A percentile compares a stretch with the other conserved stretches of the same genome.
These are phyloP conservation scores for Volutella citrinella DNA, from an alignment of 2,329 filamentous ascomycete species.

Conservation along the genomic window DNA sequence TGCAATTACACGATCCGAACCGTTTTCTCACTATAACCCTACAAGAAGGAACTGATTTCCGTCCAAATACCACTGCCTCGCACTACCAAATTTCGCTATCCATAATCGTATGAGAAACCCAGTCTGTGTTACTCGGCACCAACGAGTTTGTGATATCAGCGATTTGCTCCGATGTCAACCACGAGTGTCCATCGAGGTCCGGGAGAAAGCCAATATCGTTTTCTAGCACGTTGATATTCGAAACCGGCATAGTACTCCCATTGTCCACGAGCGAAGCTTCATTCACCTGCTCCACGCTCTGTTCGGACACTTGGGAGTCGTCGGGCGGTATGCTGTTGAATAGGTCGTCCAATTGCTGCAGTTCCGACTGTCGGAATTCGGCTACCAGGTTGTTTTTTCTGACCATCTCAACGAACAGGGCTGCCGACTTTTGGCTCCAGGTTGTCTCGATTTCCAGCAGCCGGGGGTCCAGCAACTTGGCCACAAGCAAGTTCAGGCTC, in stretches of 20 bases:
- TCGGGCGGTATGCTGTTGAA: slow-evolving; percentile 26
- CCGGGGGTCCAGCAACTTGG: slow-evolving; percentile 31
- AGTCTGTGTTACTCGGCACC: slow-evolving; percentile 41
- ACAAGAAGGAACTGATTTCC: neutral
- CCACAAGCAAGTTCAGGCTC: slow-evolving; percentile 39
- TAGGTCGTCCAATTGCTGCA: slow-evolving; percentile 43
- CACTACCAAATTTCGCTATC: slow-evolving; percentile 41
- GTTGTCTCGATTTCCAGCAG: slow-evolving; percentile 31
- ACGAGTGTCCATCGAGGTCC: slow-evolving; percentile 25
- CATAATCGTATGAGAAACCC: slow-evolving; percentile 44
- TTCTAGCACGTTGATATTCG: too few species aligned
- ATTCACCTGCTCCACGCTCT: too few species aligned
- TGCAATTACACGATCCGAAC: too few species aligned
- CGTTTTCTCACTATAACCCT: too few species aligned
- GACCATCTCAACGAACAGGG: slow-evolving; percentile 45
- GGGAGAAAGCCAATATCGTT: too few species aligned
- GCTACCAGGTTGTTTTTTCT: slow-evolving; percentile 45
- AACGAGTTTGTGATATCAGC: slow-evolving; percentile 47
- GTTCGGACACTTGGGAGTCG: neutral
- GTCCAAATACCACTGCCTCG: too few species aligned
- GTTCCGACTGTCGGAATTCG: slow-evolving; percentile 39
- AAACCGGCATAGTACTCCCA: too few species aligned
- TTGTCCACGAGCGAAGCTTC: too few species aligned
- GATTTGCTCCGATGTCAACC: slow-evolving; percentile 43
- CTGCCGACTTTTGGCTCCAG: slow-evolving; percentile 41